Base-by-base conservation (phyloP, 2,329 filamentous ascomycete species). In the Fusarium coffeatum region DNA sequence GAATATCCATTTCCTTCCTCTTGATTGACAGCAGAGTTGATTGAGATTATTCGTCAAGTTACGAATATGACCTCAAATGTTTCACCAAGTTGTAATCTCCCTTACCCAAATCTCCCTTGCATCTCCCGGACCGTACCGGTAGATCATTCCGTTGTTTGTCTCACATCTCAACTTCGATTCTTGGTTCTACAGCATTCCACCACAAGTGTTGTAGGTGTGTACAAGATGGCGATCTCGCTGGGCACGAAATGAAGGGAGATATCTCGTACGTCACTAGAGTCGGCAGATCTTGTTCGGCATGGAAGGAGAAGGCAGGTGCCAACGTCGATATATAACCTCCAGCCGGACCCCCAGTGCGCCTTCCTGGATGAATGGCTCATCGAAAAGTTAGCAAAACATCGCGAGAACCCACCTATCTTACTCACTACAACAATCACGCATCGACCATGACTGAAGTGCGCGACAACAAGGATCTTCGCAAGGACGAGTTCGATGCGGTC, bases 401-500 rank as follows among this genome's bases (percentile, higher is more conserved):
- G n/a, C n/a, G n/a, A n/a, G n/a, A n/a, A n/a, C n/a, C n/a, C n/a
- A n/a, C n/a, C n/a, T n/a, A n/a, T n/a, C n/a, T n/a, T n/a, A n/a
- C n/a, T n/a, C n/a, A n/a, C n/a, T n/a, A n/a, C n/a, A n/a, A n/a
- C n/a, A n/a, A n/a, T n/a, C n/a, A n/a, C n/a, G n/a, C n/a, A n/a
- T n/a, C n/a, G n/a, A n/a, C n/a, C n/a, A n/a, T n/a, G n/a, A n/a
- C n/a, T n/a, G n/a, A n/a, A n/a, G n/a, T n/a, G n/a, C n/a, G n/a
- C n/a, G n/a, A n/a, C n/a, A n/a, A n/a, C n/a, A n/a, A n/a, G n/a
- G n/a, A n/a, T n/a, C n/a, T n/a, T n/a, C n/a, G n/a, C 16, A 12
- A 47, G 9, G 59, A 73, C 5, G 71, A 73, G 54, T 73, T 70
- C 9, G 61, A 73, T 59, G 71, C 60, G 2, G 45, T 56, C 5